Conservation (phyloP, 1,284 basidiomycete species). For the Malassezia restricta region DNA sequence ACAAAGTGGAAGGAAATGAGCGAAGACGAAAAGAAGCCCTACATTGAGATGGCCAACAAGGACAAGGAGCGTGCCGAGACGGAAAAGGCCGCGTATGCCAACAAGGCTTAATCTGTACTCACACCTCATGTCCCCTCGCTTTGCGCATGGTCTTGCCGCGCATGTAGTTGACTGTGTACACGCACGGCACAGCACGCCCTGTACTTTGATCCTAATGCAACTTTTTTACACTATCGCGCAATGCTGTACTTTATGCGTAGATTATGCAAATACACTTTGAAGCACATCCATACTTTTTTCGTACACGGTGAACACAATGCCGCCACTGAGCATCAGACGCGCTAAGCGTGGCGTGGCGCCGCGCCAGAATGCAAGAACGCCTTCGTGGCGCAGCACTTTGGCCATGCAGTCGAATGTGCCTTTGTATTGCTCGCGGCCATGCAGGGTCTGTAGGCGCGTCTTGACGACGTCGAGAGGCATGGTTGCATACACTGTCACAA, state of each 20-base stretch:
- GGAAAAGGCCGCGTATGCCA: slow-evolving; percentile 64
- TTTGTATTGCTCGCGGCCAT: slow-evolving; percentile 67
- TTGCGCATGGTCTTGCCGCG: too few species aligned
- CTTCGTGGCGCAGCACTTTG: slow-evolving; percentile 54
- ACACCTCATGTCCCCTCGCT: slow-evolving; percentile 23
- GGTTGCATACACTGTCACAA: slow-evolving; percentile 70
- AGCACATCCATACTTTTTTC: slow-evolving; percentile 15
- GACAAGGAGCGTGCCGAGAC: slow-evolving; percentile 75
- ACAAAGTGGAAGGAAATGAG: slow-evolving; percentile 79
- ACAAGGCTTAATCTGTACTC: too few species aligned
- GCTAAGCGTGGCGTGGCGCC: slow-evolving; percentile 58
- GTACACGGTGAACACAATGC: slow-evolving; percentile 76
- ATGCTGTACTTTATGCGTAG: background rate
- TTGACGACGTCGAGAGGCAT: slow-evolving; percentile 61
- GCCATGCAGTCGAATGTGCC: slow-evolving; percentile 81
- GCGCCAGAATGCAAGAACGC: slow-evolving; percentile 78
- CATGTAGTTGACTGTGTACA: too few species aligned
- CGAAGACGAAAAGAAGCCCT: slow-evolving; percentile 83
- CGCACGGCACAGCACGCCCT: background rate
- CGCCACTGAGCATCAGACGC: slow-evolving; percentile 63
- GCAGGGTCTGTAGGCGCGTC: slow-evolving; percentile 89
- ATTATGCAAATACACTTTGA: slow-evolving; percentile 2
- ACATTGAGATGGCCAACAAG: slow-evolving; percentile 67
- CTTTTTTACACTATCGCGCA: background rate
- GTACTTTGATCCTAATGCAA: background rate